Evolutionary conservation across 2,329 filamentous ascomycete species (phyloP).

Genomic region (Cladobotryum mycophilum): DNA sequence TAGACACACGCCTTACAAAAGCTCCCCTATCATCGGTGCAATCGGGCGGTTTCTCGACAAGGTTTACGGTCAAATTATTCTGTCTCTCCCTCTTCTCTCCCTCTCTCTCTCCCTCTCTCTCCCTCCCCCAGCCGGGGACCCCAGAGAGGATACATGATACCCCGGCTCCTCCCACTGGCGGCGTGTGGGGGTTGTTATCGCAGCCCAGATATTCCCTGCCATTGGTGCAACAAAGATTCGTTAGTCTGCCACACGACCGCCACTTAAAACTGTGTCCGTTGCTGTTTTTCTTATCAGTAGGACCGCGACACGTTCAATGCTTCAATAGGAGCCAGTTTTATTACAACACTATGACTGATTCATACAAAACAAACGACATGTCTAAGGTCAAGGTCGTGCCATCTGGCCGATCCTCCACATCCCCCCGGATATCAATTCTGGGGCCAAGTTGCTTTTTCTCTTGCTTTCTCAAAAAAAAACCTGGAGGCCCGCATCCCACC

Average conservation of each 20-base stretch:
- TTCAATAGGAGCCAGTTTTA: constrained; percentile 3
- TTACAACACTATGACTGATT: not conserved
- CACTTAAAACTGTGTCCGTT: constrained; percentile 3
- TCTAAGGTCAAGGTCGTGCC: too few species aligned
- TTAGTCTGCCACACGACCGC: constrained; percentile 7
- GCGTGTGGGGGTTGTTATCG: constrained; percentile 14
- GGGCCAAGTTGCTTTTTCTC: too few species aligned
- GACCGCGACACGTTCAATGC: constrained; percentile 4
- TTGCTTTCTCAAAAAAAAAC: not conserved
- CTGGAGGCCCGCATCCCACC: not conserved
- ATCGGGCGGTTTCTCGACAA: constrained; percentile 1
- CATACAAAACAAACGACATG: too few species aligned
- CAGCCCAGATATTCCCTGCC: constrained; percentile 7
- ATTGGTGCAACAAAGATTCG: constrained; percentile 9
- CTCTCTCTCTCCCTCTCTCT: too few species aligned
- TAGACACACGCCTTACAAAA: too few species aligned
- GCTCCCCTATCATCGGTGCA: constrained; percentile 8
- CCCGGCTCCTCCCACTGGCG: constrained; percentile 7
- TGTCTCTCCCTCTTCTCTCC: not conserved
- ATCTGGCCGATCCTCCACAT: too few species aligned
- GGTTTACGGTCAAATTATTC: constrained; percentile 2
- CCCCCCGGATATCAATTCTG: too few species aligned
- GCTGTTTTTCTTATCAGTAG: constrained; percentile 9
- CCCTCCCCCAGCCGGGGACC: constrained; percentile 9
- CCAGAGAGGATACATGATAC: constrained; percentile 6